A percentile compares a stretch with the other conserved stretches of the same genome.
Evolutionary conservation across 164 flowering plant species (phyloP).

Genomic region (Santalum album): DNA sequence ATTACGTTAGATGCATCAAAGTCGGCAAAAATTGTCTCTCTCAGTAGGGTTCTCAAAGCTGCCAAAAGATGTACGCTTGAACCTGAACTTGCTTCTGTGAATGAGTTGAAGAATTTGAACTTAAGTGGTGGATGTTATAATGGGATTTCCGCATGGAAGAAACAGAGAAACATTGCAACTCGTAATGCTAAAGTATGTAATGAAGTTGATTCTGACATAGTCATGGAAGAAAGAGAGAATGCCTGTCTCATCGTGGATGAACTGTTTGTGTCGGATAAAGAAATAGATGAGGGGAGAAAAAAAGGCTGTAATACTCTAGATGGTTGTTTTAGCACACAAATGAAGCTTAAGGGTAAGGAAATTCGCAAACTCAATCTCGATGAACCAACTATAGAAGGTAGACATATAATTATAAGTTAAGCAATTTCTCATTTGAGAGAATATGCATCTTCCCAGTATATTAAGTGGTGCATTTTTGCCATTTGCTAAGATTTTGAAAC

Average conservation of each 20-base stretch:
- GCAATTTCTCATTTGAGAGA: too few species aligned
- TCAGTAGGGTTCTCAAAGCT: conserved; percentile 32
- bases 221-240: conserved; percentile 12
- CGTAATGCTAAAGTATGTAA: conserved; percentile 3
- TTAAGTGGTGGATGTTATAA: conserved; percentile 6
- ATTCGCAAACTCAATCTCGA: conserved; percentile 43
- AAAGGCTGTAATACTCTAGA: conserved; percentile 1
- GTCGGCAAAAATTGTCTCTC: conserved; percentile 43
- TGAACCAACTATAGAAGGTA: conserved; percentile 37
- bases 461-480: too few species aligned
- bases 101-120: conserved; percentile 13
- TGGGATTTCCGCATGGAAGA: conserved; percentile 9
- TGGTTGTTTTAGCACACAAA: conserved; percentile 5
- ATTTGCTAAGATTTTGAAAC: too few species aligned
- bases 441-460: too few species aligned
- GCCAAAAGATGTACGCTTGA: conserved; percentile 23
- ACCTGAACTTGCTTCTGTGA: conserved; percentile 6
- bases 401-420: too few species aligned
- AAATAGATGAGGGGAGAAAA: conserved; percentile 9
- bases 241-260: conserved; percentile 8
- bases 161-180: conserved; percentile 14
- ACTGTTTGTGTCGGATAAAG: conserved; percentile 8
- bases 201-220: conserved; percentile 9
- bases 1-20: conserved; percentile 16
- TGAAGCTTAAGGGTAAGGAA: conserved; percentile 28